These are phyloP conservation scores for Leptomonas seymouri DNA, from an alignment of 208 protist species.

Conservation along the genomic window DNA sequence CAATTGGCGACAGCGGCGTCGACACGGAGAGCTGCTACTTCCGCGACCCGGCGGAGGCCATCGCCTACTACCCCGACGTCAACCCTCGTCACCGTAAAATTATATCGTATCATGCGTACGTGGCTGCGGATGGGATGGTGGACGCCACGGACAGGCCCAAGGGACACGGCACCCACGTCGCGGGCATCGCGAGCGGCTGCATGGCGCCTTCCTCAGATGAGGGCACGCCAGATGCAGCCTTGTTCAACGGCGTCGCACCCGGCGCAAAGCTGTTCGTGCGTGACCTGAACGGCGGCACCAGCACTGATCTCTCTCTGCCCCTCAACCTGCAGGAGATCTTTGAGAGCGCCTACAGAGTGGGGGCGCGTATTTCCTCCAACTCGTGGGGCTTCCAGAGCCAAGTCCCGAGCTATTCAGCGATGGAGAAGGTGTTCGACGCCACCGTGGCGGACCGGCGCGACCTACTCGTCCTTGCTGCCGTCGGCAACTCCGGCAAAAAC, in stretches of 20 bases:
- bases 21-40: conserved; percentile 91
- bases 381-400: conserved; percentile 78
- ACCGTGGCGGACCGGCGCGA: conserved; percentile 63
- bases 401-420: conserved; percentile 45
- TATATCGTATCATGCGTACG: conserved; percentile 59
- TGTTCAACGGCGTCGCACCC: conserved; percentile 81
- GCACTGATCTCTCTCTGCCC: conserved; percentile 42
- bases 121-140: background rate
- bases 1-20: conserved; percentile 87
- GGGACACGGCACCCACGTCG: conserved; percentile 91
- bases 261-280: conserved; percentile 85
- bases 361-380: conserved; percentile 85
- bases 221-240: background rate
- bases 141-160: conserved; percentile 33
- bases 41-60: conserved; percentile 43
- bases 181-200: conserved; percentile 65
- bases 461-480: conserved; percentile 74
- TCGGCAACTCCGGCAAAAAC: conserved; percentile 57
- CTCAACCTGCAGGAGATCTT: conserved; percentile 64
- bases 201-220: background rate
- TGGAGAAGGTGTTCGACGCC: conserved; percentile 73
- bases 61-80: conserved; percentile 71
- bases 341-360: conserved; percentile 48
- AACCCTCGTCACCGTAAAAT: conserved; percentile 88
- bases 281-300: conserved; percentile 39